Conservation (phyloP, 345 rosid genomes). For the Orychophragmus violaceus region DNA sequence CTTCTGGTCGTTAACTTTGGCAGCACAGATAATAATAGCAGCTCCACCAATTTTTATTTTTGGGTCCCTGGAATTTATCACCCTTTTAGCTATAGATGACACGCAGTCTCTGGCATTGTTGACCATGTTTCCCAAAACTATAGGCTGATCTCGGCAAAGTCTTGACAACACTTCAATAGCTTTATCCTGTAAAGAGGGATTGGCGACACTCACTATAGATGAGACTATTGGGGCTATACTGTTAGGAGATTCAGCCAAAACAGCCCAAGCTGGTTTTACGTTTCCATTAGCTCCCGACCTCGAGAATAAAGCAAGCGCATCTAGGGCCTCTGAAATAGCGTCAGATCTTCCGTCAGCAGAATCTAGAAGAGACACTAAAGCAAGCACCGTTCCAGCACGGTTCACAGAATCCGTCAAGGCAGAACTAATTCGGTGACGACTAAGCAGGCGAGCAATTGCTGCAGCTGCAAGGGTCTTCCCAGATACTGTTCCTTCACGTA, state of each 20-base stretch:
- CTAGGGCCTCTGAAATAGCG: slow-evolving; percentile 77
- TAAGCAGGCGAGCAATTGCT: slow-evolving; percentile 84
- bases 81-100: slow-evolving; percentile 64
- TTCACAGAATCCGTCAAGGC: slow-evolving; percentile 80
- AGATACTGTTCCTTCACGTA: slow-evolving; percentile 83
- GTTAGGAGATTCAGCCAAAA: slow-evolving; percentile 74
- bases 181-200: slow-evolving; percentile 79
- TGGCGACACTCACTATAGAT: slow-evolving; percentile 60
- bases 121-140: slow-evolving; percentile 72
- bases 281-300: slow-evolving; percentile 55
- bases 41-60: slow-evolving; percentile 95
- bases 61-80: slow-evolving; percentile 49
- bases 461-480: slow-evolving; percentile 98
- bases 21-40: slow-evolving; percentile 89
- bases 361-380: slow-evolving; percentile 86
- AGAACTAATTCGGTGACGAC: slow-evolving; percentile 57
- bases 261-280: slow-evolving; percentile 88
- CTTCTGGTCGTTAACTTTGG: slow-evolving; percentile 76
- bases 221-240: slow-evolving; percentile 77
- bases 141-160: slow-evolving; percentile 79
- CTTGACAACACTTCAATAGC: slow-evolving; percentile 88
- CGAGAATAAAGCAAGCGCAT: slow-evolving; percentile 90
- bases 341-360: slow-evolving; percentile 60
- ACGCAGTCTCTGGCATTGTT: slow-evolving; percentile 60
- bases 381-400: slow-evolving; percentile 88